phyloP scores from a whole-genome alignment of 2,329 filamentous ascomycete genomes.

The Aspergillus aculeatinus region DNA sequence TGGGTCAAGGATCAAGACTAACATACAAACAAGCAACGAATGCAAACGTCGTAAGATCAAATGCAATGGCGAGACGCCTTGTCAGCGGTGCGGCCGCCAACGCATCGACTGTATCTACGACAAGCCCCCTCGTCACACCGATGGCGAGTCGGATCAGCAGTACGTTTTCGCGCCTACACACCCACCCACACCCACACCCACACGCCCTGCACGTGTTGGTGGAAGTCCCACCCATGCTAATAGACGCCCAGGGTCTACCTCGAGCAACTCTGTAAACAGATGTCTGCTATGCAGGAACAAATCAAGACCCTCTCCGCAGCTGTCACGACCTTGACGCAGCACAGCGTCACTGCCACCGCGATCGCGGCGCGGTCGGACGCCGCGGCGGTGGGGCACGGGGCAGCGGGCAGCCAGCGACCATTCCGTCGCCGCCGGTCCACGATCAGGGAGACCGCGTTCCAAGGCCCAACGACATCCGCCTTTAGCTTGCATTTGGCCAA shows the following conservation, averaged over 20 bases:
- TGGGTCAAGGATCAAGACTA: background rate
- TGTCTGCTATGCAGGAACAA: conserved; percentile 58
- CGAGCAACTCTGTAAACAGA: conserved; percentile 30
- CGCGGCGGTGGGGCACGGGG: background rate
- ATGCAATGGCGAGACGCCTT: conserved; percentile 63
- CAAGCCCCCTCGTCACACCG: conserved; percentile 68
- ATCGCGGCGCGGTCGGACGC: conserved; percentile 14
- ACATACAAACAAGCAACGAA: conserved; percentile 50
- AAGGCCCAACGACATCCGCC: conserved; percentile 77
- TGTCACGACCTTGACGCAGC: conserved; percentile 63
- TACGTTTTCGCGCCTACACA: background rate
- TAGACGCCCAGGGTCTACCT: conserved; percentile 9
- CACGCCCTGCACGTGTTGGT: background rate
- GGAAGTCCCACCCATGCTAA: background rate
- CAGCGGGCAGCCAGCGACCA: conserved; percentile 6
- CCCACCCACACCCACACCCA: too few relatives aligned
- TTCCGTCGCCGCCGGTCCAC: conserved; percentile 21
- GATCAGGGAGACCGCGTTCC: conserved; percentile 63
- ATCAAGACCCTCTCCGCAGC: conserved; percentile 72
- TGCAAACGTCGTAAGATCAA: conserved; percentile 67
- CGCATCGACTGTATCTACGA: conserved; percentile 38
- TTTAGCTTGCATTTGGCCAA: conserved; percentile 85
- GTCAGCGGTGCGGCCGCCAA: conserved; percentile 57
- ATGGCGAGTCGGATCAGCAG: background rate
- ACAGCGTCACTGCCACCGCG: conserved; percentile 11